phyloP scores from a whole-genome alignment of 805 yeast species.

The Hanseniaspora occidentalis region DNA sequence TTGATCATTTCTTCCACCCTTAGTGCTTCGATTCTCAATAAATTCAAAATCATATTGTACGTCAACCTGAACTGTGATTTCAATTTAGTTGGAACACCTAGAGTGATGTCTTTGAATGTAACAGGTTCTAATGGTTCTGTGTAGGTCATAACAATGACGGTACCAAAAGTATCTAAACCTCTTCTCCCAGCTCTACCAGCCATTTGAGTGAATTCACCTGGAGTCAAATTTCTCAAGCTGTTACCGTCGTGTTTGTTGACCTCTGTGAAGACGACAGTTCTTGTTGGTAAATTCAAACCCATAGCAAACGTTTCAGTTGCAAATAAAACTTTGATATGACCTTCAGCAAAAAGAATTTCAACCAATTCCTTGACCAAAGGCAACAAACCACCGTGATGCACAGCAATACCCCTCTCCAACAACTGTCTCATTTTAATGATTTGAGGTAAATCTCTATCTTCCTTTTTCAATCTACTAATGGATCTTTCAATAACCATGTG shows the following conservation, averaged over 20 bases:
- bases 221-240: slow-evolving; percentile 64
- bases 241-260: slow-evolving; percentile 85
- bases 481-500: slow-evolving; percentile 90
- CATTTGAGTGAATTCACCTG: slow-evolving; percentile 98
- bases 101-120: slow-evolving; percentile 64
- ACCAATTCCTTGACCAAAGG: slow-evolving; percentile 91
- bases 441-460: slow-evolving; percentile 90
- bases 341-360: slow-evolving; percentile 79
- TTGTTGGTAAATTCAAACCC: slow-evolving; percentile 94
- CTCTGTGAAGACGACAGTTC: slow-evolving; percentile 87
- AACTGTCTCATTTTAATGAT: slow-evolving; percentile 71
- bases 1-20: slow-evolving; percentile 98
- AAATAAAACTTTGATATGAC: slow-evolving; percentile 78
- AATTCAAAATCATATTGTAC: slow-evolving; percentile 86
- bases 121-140: slow-evolving; percentile 44
- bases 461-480: slow-evolving; percentile 73
- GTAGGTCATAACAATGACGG: slow-evolving; percentile 85
- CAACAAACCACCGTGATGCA: slow-evolving; percentile 87
- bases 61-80: slow-evolving; percentile 89
- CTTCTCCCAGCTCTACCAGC: slow-evolving; percentile 98
- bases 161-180: slow-evolving; percentile 87
- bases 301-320: slow-evolving; percentile 98
- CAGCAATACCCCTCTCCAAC: slow-evolving; percentile 84
- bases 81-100: slow-evolving; percentile 84
- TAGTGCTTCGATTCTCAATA: slow-evolving; percentile 85